Conservation (phyloP, 495 filamentous ascomycete species). For the Talaromyces ruber region DNA sequence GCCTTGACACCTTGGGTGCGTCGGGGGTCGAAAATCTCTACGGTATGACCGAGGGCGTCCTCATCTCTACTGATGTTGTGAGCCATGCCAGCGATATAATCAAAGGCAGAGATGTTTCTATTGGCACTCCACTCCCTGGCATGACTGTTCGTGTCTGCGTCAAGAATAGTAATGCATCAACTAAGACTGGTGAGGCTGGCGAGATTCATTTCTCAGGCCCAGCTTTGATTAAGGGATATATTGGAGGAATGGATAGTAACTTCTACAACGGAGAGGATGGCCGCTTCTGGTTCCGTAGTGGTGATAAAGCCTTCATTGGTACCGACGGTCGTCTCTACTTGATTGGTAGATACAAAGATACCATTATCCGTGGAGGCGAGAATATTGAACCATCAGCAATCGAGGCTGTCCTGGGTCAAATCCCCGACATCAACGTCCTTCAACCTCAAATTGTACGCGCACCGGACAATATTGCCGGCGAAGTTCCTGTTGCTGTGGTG, state of each 20-base stretch:
- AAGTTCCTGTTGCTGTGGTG: constrained; percentile 16
- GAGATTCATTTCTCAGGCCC: constrained; percentile 31
- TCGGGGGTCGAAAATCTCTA: constrained; percentile 22
- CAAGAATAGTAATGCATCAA: constrained; percentile 9
- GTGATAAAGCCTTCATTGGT: constrained; percentile 36
- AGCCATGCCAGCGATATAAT: constrained; percentile 5
- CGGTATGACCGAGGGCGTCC: constrained; percentile 35
- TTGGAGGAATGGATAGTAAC: constrained; percentile 11
- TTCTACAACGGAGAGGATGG: constrained; percentile 27
- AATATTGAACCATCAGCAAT: constrained; percentile 34
- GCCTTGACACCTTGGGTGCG: constrained; percentile 17
- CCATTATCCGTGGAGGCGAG: constrained; percentile 41
- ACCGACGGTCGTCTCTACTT: constrained; percentile 24
- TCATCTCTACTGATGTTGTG: constrained; percentile 16
- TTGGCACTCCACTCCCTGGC: constrained; percentile 23
- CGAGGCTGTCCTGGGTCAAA: constrained; percentile 20
- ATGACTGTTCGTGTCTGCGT: constrained; percentile 24
- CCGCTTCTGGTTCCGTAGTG: constrained; percentile 29
- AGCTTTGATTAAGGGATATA: constrained; percentile 21
- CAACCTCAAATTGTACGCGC: constrained; percentile 13
- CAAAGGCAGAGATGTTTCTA: constrained; percentile 11
- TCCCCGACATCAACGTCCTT: constrained; percentile 12
- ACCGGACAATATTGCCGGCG: constrained; percentile 14
- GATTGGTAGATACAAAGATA: constrained; percentile 38
- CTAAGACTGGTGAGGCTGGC: constrained; percentile 21